These are phyloP conservation scores for Paecilomyces niveus DNA, from an alignment of 2,329 filamentous ascomycete genomes.

Conservation along the genomic window DNA sequence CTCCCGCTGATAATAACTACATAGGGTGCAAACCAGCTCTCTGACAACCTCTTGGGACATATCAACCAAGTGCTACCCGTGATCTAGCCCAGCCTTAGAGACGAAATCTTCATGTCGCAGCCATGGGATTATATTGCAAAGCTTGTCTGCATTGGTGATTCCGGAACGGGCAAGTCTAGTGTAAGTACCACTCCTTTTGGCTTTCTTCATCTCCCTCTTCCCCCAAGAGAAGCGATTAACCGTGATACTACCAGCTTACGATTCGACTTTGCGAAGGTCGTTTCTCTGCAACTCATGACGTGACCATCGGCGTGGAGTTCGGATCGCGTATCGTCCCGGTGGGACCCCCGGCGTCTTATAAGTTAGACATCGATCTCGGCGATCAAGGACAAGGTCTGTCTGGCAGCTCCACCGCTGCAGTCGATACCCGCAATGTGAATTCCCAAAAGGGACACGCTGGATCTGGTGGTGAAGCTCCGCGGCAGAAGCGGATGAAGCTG, in stretches of 20 bases:
- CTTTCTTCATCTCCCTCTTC: constrained; percentile 6
- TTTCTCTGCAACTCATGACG: constrained; percentile 90
- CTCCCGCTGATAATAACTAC: background rate
- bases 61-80: background rate
- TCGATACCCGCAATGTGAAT: constrained; percentile 11
- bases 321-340: constrained; percentile 89
- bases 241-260: constrained; percentile 54
- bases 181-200: constrained; percentile 31
- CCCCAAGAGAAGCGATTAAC: constrained; percentile 6
- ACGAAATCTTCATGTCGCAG: constrained; percentile 34
- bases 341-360: constrained; percentile 66
- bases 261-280: constrained; percentile 94
- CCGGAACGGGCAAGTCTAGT: constrained; percentile 87
- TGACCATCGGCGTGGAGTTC: constrained; percentile 95
- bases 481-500: constrained; percentile 80
- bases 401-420: constrained; percentile 3
- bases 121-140: constrained; percentile 99
- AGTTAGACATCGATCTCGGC: constrained; percentile 46
- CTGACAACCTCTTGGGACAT: background rate
- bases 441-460: constrained; percentile 9
- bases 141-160: constrained; percentile 95
- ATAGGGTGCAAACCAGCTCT: background rate
- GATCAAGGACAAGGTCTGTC: background rate
- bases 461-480: constrained; percentile 28
- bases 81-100: background rate